Conservation (phyloP, 2,329 filamentous ascomycete species). For the Pseudocercospora fijiensis region DNA sequence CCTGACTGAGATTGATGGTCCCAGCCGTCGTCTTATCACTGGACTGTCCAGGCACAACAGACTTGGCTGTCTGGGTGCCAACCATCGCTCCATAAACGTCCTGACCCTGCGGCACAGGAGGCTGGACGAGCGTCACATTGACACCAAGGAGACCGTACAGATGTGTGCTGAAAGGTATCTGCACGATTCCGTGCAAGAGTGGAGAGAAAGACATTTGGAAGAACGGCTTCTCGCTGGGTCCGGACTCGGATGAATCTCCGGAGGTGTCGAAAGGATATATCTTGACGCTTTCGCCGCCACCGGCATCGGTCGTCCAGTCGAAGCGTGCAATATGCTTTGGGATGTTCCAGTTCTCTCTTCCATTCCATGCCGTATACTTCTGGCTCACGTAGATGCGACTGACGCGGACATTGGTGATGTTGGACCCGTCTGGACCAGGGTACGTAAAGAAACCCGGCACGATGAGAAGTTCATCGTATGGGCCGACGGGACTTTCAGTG, state of each 20-base stretch:
- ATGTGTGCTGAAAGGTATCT: conserved; percentile 20
- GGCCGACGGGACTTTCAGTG: conserved; percentile 25
- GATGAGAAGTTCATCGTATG: conserved; percentile 27
- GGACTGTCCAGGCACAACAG: conserved; percentile 20
- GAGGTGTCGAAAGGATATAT: conserved; percentile 24
- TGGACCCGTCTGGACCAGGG: conserved; percentile 12
- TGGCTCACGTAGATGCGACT: conserved; percentile 27
- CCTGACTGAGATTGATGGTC: conserved; percentile 19
- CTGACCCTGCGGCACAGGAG: conserved; percentile 18
- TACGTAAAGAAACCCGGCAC: conserved; percentile 24
- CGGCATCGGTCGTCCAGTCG: conserved; percentile 21
- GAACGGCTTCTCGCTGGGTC: conserved; percentile 18
- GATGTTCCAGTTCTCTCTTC: conserved; percentile 26
- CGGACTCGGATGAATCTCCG: conserved; percentile 8
- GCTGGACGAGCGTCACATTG: conserved; percentile 21
- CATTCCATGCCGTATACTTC: conserved; percentile 24
- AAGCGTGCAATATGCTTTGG: conserved; percentile 29
- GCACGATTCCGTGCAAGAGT: conserved; percentile 16
- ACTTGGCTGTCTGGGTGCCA: conserved; percentile 15
- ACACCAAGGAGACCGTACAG: conserved; percentile 21
- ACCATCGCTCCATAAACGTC: conserved; percentile 18
- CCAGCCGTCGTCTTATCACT: conserved; percentile 15
- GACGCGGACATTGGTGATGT: conserved; percentile 12
- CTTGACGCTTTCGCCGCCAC: conserved; percentile 21
- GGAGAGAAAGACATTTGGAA: conserved; percentile 25